phyloP scores from a whole-genome alignment of 257 asterid species.

The Solanum dulcamara region DNA sequence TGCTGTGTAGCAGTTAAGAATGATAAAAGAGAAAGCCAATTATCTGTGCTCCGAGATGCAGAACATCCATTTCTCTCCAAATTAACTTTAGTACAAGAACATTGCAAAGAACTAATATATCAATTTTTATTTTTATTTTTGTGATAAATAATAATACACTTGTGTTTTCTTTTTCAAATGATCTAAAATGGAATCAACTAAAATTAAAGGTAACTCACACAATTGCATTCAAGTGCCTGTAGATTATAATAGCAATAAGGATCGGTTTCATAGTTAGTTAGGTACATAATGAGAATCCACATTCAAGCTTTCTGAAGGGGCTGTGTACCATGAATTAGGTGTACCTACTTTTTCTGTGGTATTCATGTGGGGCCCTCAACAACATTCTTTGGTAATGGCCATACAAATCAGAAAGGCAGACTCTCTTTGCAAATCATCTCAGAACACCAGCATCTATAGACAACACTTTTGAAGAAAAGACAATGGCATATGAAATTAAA shows the following conservation, averaged over 20 bases:
- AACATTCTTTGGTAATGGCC: neutral
- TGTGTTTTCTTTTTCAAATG: neutral
- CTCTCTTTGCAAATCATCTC: neutral
- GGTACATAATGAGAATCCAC: neutral
- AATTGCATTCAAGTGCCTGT: neutral
- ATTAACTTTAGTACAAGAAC: neutral
- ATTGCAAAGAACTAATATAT: neutral
- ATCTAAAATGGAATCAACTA: neutral
- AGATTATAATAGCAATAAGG: neutral
- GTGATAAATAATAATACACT: neutral
- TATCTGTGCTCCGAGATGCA: neutral
- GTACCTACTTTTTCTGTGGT: neutral
- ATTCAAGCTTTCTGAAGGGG: neutral
- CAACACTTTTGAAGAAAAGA: neutral
- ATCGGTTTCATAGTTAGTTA: neutral
- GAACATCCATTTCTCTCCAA: neutral
- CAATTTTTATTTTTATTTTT: neutral
- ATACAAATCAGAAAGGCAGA: neutral
- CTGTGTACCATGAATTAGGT: neutral
- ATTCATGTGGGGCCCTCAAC: neutral
- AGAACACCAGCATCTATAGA: neutral
- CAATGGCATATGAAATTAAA: neutral
- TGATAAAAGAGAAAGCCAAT: neutral
- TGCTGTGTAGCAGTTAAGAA: constrained; percentile 15
- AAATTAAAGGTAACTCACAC: neutral